Conservation (phyloP, 169 alveolate species). For the Plasmodium coatneyi region DNA sequence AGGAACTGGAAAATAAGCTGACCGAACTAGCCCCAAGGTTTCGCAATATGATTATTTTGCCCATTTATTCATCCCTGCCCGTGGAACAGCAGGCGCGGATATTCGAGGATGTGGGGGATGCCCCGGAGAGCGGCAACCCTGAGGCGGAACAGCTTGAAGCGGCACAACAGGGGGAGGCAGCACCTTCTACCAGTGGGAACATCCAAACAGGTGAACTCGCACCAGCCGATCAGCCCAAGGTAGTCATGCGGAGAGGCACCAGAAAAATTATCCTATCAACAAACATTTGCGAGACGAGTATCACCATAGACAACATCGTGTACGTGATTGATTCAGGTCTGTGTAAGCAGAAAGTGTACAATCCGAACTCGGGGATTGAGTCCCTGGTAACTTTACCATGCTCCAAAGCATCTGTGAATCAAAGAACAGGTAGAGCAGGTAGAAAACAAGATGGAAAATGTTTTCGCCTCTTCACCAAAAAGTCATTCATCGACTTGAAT, state of each 20-base stretch:
- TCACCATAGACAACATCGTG: conserved; percentile 98
- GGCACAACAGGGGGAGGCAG: not conserved
- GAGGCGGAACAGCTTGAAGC: not conserved
- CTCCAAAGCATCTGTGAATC: conserved; percentile 99
- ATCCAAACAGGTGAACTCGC: not conserved
- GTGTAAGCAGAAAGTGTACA: conserved; percentile 96
- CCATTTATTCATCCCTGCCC: conserved; percentile 98
- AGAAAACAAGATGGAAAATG: conserved; percentile 99
- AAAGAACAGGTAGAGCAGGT: conserved; percentile 99
- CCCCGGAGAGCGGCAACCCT: not conserved
- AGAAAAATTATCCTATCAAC: conserved; percentile 98
- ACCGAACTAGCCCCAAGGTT: conserved; percentile 57
- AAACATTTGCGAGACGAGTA: conserved; percentile 99
- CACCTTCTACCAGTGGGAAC: not conserved
- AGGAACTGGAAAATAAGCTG: conserved; percentile 87
- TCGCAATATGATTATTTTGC: conserved; percentile 92
- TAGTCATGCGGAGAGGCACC: conserved; percentile 90
- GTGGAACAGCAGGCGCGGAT: conserved; percentile 98
- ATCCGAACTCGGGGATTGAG: conserved; percentile 97
- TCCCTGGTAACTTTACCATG: conserved; percentile 98
- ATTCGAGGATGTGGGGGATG: conserved; percentile 91
- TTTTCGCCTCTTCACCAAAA: conserved; percentile 98
- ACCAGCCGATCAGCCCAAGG: not conserved
- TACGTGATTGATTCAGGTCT: conserved; percentile 98
- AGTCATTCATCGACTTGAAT: conserved; percentile 97